A percentile compares a stretch with the other conserved stretches of the same genome.
These are phyloP conservation scores for Coemansia sp. DNA, from an alignment of 192 early-diverging fungal species.

Conservation along the genomic window DNA sequence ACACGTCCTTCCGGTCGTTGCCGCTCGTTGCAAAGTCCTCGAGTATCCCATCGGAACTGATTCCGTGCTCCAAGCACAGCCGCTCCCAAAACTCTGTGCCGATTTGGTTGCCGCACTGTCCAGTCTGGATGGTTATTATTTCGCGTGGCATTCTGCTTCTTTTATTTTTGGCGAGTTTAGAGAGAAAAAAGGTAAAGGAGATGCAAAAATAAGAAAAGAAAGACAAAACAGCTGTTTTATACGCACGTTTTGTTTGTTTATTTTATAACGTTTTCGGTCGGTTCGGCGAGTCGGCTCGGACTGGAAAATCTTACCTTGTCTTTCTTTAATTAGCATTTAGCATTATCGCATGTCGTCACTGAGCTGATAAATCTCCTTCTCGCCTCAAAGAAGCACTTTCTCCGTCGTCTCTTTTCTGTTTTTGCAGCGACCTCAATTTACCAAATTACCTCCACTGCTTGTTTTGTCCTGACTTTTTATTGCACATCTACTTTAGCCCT, in stretches of 20 bases:
- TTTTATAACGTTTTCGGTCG: neutral
- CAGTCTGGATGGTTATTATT: constrained; percentile 95
- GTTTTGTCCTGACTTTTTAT: neutral
- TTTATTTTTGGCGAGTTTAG: neutral
- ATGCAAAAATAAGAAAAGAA: neutral
- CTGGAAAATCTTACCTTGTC: too few relatives aligned
- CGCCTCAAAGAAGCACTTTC: too few relatives aligned
- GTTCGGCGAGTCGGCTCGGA: neutral
- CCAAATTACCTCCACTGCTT: neutral
- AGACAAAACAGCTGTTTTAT: neutral
- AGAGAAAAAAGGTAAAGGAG: neutral
- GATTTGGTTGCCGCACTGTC: constrained; percentile 99
- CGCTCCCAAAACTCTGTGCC: constrained; percentile 94
- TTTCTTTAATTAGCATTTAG: too few relatives aligned
- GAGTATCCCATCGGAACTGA: constrained; percentile 88
- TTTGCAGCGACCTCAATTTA: too few relatives aligned
- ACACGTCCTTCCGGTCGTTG: constrained; percentile 95
- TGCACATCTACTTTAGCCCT: neutral
- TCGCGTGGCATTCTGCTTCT: constrained; percentile 71
- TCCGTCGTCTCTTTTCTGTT: too few relatives aligned
- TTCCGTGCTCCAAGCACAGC: constrained; percentile 94
- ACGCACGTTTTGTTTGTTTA: constrained; percentile 2
- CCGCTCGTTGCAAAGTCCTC: constrained; percentile 88
- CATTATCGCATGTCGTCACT: too few relatives aligned
- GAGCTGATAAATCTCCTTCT: too few relatives aligned